These are phyloP conservation scores for Diaporthe citrichinensis DNA, from an alignment of 2,329 filamentous ascomycete genomes.

Conservation along the genomic window DNA sequence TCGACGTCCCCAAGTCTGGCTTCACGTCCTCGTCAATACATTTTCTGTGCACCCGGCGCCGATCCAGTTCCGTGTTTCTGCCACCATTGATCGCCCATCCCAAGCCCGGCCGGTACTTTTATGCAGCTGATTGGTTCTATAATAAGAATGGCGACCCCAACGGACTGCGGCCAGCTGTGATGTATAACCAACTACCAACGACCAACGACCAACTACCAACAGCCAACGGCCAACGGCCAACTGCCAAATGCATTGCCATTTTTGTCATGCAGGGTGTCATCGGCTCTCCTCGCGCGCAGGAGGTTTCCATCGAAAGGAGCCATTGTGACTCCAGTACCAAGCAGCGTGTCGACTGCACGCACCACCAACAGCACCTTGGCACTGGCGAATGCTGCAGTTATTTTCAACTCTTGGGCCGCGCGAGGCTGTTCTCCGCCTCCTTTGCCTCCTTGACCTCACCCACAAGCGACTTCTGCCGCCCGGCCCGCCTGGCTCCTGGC, in stretches of 20 bases:
- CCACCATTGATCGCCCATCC: not conserved
- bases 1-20: not conserved
- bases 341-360: not conserved
- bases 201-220: not conserved
- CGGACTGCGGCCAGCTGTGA: not conserved
- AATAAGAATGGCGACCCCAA: conserved; percentile 20
- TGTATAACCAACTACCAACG: no score
- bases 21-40: not conserved
- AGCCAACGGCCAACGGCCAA: not conserved
- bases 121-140: conserved; percentile 4
- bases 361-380: not conserved
- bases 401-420: not conserved
- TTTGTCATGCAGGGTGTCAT: conserved; percentile 6
- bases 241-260: conserved; percentile 7
- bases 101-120: not conserved
- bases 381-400: not conserved
- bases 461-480: not conserved
- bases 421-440: not conserved
- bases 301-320: not conserved
- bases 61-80: not conserved
- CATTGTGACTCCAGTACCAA: not conserved
- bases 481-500: not conserved
- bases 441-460: not conserved
- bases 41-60: not conserved
- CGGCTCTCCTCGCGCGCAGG: not conserved